A percentile compares a stretch with the other conserved stretches of the same genome.
Evolutionary conservation across 805 yeast species (phyloP).

Genomic region (Candida fluviatilis): DNA sequence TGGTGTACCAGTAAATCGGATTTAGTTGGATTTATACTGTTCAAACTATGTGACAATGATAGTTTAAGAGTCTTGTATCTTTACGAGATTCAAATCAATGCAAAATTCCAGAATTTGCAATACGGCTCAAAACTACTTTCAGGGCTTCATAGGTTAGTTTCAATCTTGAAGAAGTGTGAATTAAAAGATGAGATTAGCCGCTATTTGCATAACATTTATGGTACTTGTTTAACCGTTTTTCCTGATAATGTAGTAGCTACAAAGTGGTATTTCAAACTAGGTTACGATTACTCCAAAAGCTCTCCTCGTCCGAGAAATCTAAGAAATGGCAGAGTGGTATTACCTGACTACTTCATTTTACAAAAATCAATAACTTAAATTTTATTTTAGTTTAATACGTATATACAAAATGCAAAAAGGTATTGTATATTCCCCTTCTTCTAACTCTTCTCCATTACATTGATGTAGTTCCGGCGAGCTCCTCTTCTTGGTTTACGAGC

Average conservation of each 20-base stretch:
- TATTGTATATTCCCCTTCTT: constrained; percentile 5
- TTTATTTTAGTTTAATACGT: neutral
- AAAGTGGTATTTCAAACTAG: constrained; percentile 39
- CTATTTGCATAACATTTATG: constrained; percentile 14
- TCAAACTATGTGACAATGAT: constrained; percentile 40
- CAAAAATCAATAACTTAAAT: neutral
- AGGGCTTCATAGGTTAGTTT: constrained; percentile 29
- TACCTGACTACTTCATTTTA: constrained; percentile 40
- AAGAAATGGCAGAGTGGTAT: constrained; percentile 35
- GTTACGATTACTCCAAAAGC: constrained; percentile 33
- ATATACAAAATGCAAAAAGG: neutral
- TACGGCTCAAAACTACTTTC: constrained; percentile 40
- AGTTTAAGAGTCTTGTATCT: constrained; percentile 42
- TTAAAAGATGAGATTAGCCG: neutral
- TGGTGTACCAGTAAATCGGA: constrained; percentile 19
- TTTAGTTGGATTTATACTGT: constrained; percentile 44
- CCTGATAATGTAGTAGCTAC: constrained; percentile 39
- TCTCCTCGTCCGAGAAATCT: constrained; percentile 43
- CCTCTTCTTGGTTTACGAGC: constrained; percentile 24
- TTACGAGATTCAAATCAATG: constrained; percentile 52
- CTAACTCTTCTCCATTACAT: constrained; percentile 21
- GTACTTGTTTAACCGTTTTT: constrained; percentile 49
- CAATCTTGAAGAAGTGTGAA: constrained; percentile 1
- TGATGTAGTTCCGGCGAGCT: constrained; percentile 32
- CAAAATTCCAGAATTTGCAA: constrained; percentile 25